Conservation (phyloP, 164 flowering plant species). For the Protea cynaroides region DNA sequence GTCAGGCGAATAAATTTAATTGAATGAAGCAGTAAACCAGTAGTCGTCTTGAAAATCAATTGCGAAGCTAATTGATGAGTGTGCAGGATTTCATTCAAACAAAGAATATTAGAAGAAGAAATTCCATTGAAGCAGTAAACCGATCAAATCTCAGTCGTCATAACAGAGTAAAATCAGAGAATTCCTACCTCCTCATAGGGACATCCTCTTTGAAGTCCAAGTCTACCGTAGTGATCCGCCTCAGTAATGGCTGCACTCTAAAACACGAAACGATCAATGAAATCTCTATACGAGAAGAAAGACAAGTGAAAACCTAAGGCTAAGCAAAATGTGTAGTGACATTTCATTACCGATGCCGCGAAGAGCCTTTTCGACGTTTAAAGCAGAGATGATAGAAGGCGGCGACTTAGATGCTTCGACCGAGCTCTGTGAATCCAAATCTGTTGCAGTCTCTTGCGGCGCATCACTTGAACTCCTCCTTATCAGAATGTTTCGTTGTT, state of each 20-base stretch:
- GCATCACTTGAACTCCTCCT: slow-evolving; percentile 30
- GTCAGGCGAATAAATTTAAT: too few species aligned
- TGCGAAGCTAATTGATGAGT: too few species aligned
- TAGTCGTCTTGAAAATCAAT: too few species aligned
- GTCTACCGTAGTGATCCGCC: slow-evolving; percentile 65
- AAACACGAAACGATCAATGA: slow-evolving; percentile 22
- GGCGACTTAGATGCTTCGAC: slow-evolving; percentile 39
- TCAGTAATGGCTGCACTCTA: slow-evolving; percentile 88
- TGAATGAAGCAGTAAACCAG: too few species aligned
- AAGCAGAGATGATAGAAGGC: slow-evolving; percentile 62
- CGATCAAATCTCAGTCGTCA: too few species aligned
- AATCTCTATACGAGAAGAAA: slow-evolving; percentile 5
- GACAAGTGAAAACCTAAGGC: neutral
- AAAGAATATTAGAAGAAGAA: too few species aligned
- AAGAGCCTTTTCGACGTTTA: slow-evolving; percentile 71
- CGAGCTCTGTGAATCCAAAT: slow-evolving; percentile 23
- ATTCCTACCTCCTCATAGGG: slow-evolving; percentile 52
- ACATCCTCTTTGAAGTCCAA: slow-evolving; percentile 56
- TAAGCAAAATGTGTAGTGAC: neutral
- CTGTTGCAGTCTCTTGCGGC: slow-evolving; percentile 21
- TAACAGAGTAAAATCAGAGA: neutral
- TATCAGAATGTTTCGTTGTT: slow-evolving; percentile 10
- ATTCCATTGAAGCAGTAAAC: too few species aligned
- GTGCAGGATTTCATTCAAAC: too few species aligned
- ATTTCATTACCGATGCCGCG: slow-evolving; percentile 63